A percentile compares a stretch with the other conserved stretches of the same genome.
Evolutionary conservation across 352 stramenopile genomes (phyloP).

Genomic region (Phytophthora sp.): DNA sequence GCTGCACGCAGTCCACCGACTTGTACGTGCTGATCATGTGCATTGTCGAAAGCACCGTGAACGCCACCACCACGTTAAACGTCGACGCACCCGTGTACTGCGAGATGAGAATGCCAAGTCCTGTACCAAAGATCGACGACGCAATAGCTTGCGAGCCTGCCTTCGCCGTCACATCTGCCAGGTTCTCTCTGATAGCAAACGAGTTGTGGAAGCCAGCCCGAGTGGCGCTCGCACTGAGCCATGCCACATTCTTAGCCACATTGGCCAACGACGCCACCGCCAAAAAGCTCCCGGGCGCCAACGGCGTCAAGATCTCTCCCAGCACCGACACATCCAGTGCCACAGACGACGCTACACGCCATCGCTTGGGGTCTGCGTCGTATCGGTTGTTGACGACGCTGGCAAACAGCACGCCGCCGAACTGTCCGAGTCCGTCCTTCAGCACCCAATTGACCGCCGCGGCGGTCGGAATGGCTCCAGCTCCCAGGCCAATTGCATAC

Average conservation of each 20-base stretch:
- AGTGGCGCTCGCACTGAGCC: conserved; percentile 93
- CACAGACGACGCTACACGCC: conserved; percentile 91
- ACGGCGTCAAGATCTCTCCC: conserved; percentile 92
- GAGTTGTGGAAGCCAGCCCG: conserved; percentile 95
- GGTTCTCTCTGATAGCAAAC: conserved; percentile 89
- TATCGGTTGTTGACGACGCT: conserved; percentile 92
- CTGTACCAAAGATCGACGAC: conserved; percentile 87
- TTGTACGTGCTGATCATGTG: conserved; percentile 71
- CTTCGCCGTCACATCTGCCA: conserved; percentile 97
- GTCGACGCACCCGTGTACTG: conserved; percentile 62
- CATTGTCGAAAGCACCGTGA: conserved; percentile 51
- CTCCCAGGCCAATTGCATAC: conserved; percentile 93
- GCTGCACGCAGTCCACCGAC: conserved; percentile 58
- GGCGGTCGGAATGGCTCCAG: conserved; percentile 83
- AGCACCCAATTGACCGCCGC: conserved; percentile 96
- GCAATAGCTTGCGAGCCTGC: conserved; percentile 94
- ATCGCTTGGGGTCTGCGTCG: conserved; percentile 95
- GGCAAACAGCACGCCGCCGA: conserved; percentile 95
- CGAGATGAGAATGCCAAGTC: conserved; percentile 69
- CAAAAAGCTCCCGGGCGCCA: conserved; percentile 86
- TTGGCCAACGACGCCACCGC: conserved; percentile 90
- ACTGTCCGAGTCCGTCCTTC: conserved; percentile 97
- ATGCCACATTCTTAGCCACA: conserved; percentile 97
- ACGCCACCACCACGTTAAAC: conserved; percentile 53
- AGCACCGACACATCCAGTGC: conserved; percentile 92